phyloP scores from a whole-genome alignment of 2,329 filamentous ascomycete species.

The Xylariales sp. region DNA sequence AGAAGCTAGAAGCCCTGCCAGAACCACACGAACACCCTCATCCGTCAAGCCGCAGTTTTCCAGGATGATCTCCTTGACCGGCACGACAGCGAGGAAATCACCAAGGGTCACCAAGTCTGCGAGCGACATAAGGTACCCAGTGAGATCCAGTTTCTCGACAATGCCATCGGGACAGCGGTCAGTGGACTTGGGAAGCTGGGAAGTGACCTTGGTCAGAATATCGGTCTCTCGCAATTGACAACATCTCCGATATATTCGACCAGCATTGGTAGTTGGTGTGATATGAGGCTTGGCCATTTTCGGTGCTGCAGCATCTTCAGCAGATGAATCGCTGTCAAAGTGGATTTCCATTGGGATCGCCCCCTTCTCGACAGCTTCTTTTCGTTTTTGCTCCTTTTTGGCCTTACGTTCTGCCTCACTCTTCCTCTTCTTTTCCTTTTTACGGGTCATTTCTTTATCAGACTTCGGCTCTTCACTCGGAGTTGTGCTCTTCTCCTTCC shows the following conservation, averaged over 20 bases:
- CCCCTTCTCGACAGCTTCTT: slow-evolving; percentile 82
- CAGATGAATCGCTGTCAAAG: slow-evolving; percentile 60
- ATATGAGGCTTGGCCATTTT: slow-evolving; percentile 44
- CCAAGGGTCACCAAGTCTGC: slow-evolving; percentile 82
- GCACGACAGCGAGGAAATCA: slow-evolving; percentile 91
- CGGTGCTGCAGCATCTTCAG: slow-evolving; percentile 25
- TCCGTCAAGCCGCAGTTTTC: slow-evolving; percentile 86
- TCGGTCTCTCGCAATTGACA: slow-evolving; percentile 91
- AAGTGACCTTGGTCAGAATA: slow-evolving; percentile 85
- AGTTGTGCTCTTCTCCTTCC: slow-evolving; percentile 21
- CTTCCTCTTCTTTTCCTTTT: slow-evolving; percentile 94
- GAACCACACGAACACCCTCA: slow-evolving; percentile 78
- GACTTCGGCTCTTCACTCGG: slow-evolving; percentile 25
- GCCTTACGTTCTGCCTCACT: slow-evolving; percentile 74
- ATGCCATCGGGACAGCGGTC: slow-evolving; percentile 66
- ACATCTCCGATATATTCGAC: slow-evolving; percentile 88
- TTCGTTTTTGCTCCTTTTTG: slow-evolving; percentile 32
- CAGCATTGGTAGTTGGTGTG: slow-evolving; percentile 81
- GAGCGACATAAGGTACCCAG: slow-evolving; percentile 76
- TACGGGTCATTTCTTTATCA: slow-evolving; percentile 54
- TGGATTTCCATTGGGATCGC: slow-evolving; percentile 79
- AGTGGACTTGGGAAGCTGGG: slow-evolving; percentile 72
- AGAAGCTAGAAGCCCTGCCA: slow-evolving; percentile 79
- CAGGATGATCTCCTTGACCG: slow-evolving; percentile 77
- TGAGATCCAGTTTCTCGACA: slow-evolving; percentile 77